Evolutionary conservation across 1,139 yeast species (phyloP).

Genomic region (Diutina ranongensis): DNA sequence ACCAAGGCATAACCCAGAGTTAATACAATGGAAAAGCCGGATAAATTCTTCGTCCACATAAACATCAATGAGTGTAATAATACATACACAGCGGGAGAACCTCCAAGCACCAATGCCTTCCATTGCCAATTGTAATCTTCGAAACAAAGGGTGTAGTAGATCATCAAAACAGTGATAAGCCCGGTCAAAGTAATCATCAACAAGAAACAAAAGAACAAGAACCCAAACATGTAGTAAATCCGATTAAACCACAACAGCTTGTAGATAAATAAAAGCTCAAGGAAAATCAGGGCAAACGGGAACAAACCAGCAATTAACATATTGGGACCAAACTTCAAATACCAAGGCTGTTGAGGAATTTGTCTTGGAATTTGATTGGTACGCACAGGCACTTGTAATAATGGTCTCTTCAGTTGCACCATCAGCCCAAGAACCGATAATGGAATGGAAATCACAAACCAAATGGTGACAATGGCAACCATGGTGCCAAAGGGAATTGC

Average conservation of each 20-base stretch:
- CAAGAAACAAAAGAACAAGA: conserved; percentile 76
- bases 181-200: conserved; percentile 77
- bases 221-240: conserved; percentile 95
- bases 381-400: conserved; percentile 62
- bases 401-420: conserved; percentile 55
- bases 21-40: conserved; percentile 68
- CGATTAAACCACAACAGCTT: conserved; percentile 91
- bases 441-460: conserved; percentile 85
- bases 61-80: conserved; percentile 66
- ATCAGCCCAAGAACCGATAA: conserved; percentile 72
- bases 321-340: conserved; percentile 55
- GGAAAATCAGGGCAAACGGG: conserved; percentile 93
- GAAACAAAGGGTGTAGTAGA: conserved; percentile 75
- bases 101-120: conserved; percentile 82
- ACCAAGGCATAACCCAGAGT: conserved; percentile 80
- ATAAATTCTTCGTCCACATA: conserved; percentile 57
- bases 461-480: conserved; percentile 66
- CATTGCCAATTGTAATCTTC: conserved; percentile 98
- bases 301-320: conserved; percentile 76
- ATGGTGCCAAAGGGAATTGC: conserved; percentile 92
- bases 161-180: conserved; percentile 67
- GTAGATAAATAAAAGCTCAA: conserved; percentile 82
- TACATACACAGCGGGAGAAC: conserved; percentile 79
- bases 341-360: conserved; percentile 86
- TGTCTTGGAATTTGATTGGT: conserved; percentile 94